Evolutionary conservation across 768 basidiomycete genomes (phyloP).

Genomic region (Termitomyces sp.): DNA sequence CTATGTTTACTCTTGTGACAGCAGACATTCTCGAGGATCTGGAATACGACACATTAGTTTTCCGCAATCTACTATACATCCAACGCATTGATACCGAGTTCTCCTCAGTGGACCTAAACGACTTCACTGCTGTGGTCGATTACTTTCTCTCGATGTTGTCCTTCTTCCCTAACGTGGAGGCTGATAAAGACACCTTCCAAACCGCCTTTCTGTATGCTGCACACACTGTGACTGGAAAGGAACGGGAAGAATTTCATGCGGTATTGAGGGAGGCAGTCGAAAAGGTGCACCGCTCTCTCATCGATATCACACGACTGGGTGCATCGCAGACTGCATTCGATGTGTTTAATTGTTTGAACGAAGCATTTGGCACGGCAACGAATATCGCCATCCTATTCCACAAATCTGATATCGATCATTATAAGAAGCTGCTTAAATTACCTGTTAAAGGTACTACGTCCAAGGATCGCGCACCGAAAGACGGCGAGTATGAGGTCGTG

Average conservation of each 20-base stretch:
- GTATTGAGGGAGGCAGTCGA: slow-evolving; percentile 21
- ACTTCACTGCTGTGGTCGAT: slow-evolving; percentile 13
- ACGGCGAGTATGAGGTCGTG: slow-evolving; percentile 23
- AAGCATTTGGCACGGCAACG: slow-evolving; percentile 17
- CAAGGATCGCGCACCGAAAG: slow-evolving; percentile 21
- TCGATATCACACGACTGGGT: slow-evolving; percentile 14
- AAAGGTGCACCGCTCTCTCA: slow-evolving; percentile 23
- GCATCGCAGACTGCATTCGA: slow-evolving; percentile 17
- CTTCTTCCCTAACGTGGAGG: neutral
- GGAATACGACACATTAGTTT: neutral
- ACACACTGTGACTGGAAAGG: slow-evolving; percentile 4
- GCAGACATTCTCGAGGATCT: neutral
- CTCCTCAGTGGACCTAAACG: slow-evolving; percentile 19
- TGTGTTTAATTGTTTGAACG: slow-evolving; percentile 13
- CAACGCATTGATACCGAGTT: slow-evolving; percentile 24
- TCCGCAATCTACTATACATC: slow-evolving; percentile 19
- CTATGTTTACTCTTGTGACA: neutral
- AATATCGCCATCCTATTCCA: slow-evolving; percentile 16
- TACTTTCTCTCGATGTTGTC: slow-evolving; percentile 17
- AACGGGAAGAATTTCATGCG: slow-evolving; percentile 19
- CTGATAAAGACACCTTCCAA: slow-evolving; percentile 9
- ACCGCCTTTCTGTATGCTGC: neutral
- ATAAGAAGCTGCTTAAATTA: neutral
- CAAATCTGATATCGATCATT: too few species aligned
- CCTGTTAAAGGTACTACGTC: slow-evolving; percentile 16